These are phyloP conservation scores for Aegilops bicornis DNA, from an alignment of 176 grass and related monocot species.

Conservation along the genomic window DNA sequence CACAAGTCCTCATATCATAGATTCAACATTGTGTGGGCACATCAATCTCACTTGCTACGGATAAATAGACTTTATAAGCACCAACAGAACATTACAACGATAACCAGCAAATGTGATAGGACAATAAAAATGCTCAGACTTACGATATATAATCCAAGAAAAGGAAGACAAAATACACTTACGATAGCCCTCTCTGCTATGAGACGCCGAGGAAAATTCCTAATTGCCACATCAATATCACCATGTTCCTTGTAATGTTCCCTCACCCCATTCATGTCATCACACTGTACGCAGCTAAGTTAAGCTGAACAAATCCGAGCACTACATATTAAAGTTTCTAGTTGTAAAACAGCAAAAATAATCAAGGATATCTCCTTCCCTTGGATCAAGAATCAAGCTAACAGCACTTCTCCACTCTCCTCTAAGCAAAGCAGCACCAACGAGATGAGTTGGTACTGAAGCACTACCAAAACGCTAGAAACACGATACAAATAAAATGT, in stretches of 20 bases:
- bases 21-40: neutral
- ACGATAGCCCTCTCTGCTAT: slow-evolving; percentile 88
- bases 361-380: slow-evolving; percentile 79
- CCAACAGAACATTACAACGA: slow-evolving; percentile 2
- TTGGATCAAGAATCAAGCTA: slow-evolving; percentile 86
- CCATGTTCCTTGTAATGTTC: slow-evolving; percentile 68
- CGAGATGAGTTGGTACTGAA: slow-evolving; percentile 82
- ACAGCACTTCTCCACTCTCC: slow-evolving; percentile 92
- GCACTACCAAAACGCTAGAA: slow-evolving; percentile 88
- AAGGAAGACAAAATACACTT: slow-evolving; percentile 39
- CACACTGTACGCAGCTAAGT: slow-evolving; percentile 52
- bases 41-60: neutral
- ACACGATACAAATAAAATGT: slow-evolving; percentile 12
- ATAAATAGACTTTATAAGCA: neutral
- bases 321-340: slow-evolving; percentile 24
- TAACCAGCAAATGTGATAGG: slow-evolving; percentile 9
- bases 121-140: neutral
- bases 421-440: slow-evolving; percentile 88
- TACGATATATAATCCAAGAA: neutral
- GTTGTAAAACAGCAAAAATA: slow-evolving; percentile 9
- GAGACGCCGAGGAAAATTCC: slow-evolving; percentile 63
- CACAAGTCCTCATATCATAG: neutral
- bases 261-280: slow-evolving; percentile 57
- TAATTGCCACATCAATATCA: slow-evolving; percentile 63
- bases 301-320: slow-evolving; percentile 32